A percentile compares a stretch with the other conserved stretches of the same genome.
Conservation (phyloP, 2,329 filamentous ascomycete genomes). For the Diaporthe sp. region DNA sequence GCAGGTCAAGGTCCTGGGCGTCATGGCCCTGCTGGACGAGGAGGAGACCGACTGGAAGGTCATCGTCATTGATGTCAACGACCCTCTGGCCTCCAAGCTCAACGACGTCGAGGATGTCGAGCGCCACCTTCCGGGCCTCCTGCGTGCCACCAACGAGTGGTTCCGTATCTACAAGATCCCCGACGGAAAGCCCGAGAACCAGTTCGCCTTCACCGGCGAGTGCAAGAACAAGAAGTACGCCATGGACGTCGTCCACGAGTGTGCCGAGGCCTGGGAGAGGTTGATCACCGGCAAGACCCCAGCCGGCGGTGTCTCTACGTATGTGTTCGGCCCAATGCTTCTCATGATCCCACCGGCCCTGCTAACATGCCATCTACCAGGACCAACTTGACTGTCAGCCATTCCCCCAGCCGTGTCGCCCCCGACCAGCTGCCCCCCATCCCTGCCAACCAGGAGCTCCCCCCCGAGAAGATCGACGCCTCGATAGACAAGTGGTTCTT, state of each 20-base stretch:
- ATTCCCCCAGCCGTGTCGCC: conserved; percentile 80
- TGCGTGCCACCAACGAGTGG: conserved; percentile 99
- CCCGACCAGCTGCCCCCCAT: conserved; percentile 80
- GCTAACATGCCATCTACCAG: conserved; percentile 56
- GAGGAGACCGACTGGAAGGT: conserved; percentile 99
- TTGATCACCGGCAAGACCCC: conserved; percentile 91
- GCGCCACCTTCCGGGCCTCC: conserved; percentile 94
- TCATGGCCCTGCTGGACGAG: conserved; percentile 99
- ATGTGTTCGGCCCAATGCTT: conserved; percentile 56
- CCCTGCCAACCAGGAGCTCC: conserved; percentile 82
- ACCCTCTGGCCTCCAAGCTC: conserved; percentile 94
- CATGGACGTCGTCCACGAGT: conserved; percentile 95
- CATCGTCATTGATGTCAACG: conserved; percentile 98
- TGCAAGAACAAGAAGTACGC: conserved; percentile 99
- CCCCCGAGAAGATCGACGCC: conserved; percentile 89
- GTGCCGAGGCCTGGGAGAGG: conserved; percentile 96
- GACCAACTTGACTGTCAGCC: conserved; percentile 81
- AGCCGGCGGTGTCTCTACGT: conserved; percentile 84
- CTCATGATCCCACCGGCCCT: background rate
- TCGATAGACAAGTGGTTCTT: conserved; percentile 99
- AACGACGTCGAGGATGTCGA: conserved; percentile 99
- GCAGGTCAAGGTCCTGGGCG: conserved; percentile 99
- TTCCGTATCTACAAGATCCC: conserved; percentile 99
- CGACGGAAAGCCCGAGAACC: conserved; percentile 99
- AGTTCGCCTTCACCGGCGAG: conserved; percentile 99